phyloP scores from a whole-genome alignment of 2,329 filamentous ascomycete species.

The Graphiopsis chlorocephala region DNA sequence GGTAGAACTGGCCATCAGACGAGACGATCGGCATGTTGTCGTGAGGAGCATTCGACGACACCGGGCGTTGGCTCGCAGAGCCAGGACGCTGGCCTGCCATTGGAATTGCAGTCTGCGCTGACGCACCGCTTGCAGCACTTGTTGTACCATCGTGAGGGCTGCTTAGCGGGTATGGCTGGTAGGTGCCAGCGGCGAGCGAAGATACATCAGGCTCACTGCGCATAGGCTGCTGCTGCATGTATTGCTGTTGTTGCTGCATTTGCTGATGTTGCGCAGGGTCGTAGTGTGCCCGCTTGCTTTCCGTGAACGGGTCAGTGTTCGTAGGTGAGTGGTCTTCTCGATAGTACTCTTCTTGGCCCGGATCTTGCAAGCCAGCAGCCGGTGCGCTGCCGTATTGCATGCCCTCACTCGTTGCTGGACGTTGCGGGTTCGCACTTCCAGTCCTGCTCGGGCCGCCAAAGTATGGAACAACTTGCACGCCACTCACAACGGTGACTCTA shows the following conservation, averaged over 20 bases:
- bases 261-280: constrained; percentile 2
- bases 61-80: constrained; percentile 6
- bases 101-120: constrained; percentile 27
- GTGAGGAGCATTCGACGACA: constrained; percentile 13
- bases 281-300: constrained; percentile 33
- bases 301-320: constrained; percentile 62
- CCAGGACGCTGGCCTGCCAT: constrained; percentile 13
- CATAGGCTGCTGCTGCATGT: constrained; percentile 20
- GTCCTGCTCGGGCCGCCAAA: constrained; percentile 30
- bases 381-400: constrained; percentile 28
- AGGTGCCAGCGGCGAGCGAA: constrained; percentile 32
- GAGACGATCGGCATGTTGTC: constrained; percentile 29
- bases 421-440: constrained; percentile 43
- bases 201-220: constrained; percentile 39
- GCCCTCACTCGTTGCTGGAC: constrained; percentile 38
- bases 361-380: constrained; percentile 25
- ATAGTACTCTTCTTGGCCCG: constrained; percentile 44
- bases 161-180: constrained; percentile 25
- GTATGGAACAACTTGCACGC: constrained; percentile 84
- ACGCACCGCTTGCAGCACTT: constrained; percentile 17
- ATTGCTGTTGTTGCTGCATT: constrained; percentile 20
- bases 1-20: constrained; percentile 38
- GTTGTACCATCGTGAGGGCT: constrained; percentile 17
- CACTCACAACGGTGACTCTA: constrained; percentile 82
- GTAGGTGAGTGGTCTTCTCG: constrained; percentile 53